Evolutionary conservation across 352 stramenopile species (phyloP).

Genomic region (Pythium guiyangense): DNA sequence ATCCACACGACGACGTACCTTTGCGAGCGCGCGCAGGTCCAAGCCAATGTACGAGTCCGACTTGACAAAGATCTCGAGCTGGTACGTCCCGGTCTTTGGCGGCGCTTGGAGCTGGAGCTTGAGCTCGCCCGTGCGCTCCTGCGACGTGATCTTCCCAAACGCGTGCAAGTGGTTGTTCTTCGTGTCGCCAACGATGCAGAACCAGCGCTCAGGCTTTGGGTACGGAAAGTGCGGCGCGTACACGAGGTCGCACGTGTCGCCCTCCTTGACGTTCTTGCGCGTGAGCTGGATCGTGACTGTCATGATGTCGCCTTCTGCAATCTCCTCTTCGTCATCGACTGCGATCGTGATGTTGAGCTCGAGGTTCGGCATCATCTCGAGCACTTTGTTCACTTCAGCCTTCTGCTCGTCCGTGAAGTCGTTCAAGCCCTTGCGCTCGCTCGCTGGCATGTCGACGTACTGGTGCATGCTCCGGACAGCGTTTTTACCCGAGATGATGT

Average conservation of each 20-base stretch:
- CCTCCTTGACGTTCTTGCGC: constrained; percentile 95
- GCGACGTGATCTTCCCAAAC: constrained; percentile 94
- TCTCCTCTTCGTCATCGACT: constrained; percentile 89
- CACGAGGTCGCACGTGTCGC: constrained; percentile 92
- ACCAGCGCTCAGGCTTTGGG: constrained; percentile 96
- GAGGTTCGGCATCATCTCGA: constrained; percentile 94
- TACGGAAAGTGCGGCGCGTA: constrained; percentile 96
- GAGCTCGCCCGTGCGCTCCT: constrained; percentile 84
- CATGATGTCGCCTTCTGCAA: constrained; percentile 98
- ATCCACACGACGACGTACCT: constrained; percentile 43
- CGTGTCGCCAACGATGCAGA: constrained; percentile 93
- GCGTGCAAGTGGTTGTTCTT: constrained; percentile 94
- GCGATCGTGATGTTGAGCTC: constrained; percentile 90
- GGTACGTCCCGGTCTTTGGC: constrained; percentile 89
- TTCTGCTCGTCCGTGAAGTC: constrained; percentile 90
- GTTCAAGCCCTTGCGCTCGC: constrained; percentile 92
- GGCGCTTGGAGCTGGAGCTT: constrained; percentile 97
- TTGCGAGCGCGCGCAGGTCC: constrained; percentile 90
- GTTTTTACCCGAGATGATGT: constrained; percentile 91
- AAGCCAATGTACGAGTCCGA: constrained; percentile 97
- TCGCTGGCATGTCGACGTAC: constrained; percentile 90
- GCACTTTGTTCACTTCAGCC: constrained; percentile 91
- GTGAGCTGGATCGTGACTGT: constrained; percentile 96
- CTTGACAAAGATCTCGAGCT: constrained; percentile 97
- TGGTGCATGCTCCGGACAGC: constrained; percentile 90